Base-by-base conservation (phyloP, 352 stramenopile genomes). In the Thalassiosira oceanica region DNA sequence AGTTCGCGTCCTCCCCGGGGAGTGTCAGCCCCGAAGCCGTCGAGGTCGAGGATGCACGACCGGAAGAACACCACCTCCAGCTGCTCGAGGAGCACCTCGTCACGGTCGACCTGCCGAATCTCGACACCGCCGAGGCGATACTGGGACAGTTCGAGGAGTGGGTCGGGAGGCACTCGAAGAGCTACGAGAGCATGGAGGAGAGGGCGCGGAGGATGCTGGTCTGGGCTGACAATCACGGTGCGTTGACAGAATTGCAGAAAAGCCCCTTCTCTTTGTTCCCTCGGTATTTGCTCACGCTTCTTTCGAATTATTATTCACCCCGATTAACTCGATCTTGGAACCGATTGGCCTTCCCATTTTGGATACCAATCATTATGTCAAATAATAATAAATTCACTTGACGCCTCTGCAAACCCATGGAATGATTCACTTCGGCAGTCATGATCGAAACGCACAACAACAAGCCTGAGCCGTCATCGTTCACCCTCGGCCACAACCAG, bases 401-500 rank as follows among this genome's bases (percentile, higher is more conserved):
- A 20, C 4, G 27, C 8, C 0, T 42, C 6, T 5, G 4, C 8
- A 31, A 16, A 45, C 8, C n/a, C 27, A 7, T 57, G 27, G 16
- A 4, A 45, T 28, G 18, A 49, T 44, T 52, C 28, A 29, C 26
- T 26, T 54, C 21, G 13, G 48, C 46, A 89, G 96, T 96, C 57
- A 76, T 90, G 20, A 93, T 94, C 58, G 69, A 91, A 68, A 67
- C 72, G 35, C 85, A 94, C 72, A 96, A 96, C 70, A 52, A 63
- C 48, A 48, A 88, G 87, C n/a, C n/a, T n/a, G 54, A 85, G 77
- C 66, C 74, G 10, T 55, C 79, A 44, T 72, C 87, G 49, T 97
- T 96, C 48, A 94, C 65, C 21, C 75, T 98, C 4, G 92, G 84
- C 18, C 91, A 98, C 78, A 98, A 98, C 78, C 66, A 90, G 74